A percentile compares a stretch with the other conserved stretches of the same genome.
These are phyloP conservation scores for Apiospora malaysiana DNA, from an alignment of 2,329 filamentous ascomycete genomes.

Conservation along the genomic window DNA sequence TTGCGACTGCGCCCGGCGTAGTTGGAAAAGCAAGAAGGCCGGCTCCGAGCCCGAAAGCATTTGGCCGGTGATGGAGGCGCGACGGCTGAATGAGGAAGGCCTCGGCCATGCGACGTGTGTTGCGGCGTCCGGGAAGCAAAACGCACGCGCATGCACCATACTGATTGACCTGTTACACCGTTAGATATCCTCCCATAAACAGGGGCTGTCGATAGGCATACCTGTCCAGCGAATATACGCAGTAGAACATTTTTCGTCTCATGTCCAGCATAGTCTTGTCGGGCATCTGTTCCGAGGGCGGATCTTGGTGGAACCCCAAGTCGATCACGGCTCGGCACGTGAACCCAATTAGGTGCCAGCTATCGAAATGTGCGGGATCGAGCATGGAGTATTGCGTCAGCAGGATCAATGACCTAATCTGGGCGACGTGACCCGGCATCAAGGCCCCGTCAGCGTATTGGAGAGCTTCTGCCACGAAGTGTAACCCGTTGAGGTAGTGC, in stretches of 20 bases:
- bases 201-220: slow-evolving; percentile 44
- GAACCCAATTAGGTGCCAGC: slow-evolving; percentile 92
- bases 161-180: slow-evolving; percentile 64
- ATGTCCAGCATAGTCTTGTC: slow-evolving; percentile 76
- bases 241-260: slow-evolving; percentile 85
- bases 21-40: slow-evolving; percentile 78
- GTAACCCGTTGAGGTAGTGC: slow-evolving; percentile 62
- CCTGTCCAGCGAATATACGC: slow-evolving; percentile 88
- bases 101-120: slow-evolving; percentile 80
- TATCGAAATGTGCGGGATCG: slow-evolving; percentile 89
- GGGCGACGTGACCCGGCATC: slow-evolving; percentile 80
- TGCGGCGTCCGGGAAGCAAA: slow-evolving; percentile 92
- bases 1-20: slow-evolving; percentile 83
- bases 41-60: slow-evolving; percentile 66
- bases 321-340: slow-evolving; percentile 88
- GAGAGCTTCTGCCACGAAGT: slow-evolving; percentile 69
- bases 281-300: slow-evolving; percentile 70
- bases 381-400: slow-evolving; percentile 89
- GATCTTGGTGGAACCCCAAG: slow-evolving; percentile 91
- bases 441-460: slow-evolving; percentile 82
- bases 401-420: slow-evolving; percentile 86
- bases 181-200: background rate
- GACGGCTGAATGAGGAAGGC: slow-evolving; percentile 48
- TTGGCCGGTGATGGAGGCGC: slow-evolving; percentile 48
- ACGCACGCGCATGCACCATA: slow-evolving; percentile 84